Evolutionary conservation across 345 rosid genomes (phyloP), one percentile per base, ranked within the genome.

Genomic region (Pistacia atlantica): DNA sequence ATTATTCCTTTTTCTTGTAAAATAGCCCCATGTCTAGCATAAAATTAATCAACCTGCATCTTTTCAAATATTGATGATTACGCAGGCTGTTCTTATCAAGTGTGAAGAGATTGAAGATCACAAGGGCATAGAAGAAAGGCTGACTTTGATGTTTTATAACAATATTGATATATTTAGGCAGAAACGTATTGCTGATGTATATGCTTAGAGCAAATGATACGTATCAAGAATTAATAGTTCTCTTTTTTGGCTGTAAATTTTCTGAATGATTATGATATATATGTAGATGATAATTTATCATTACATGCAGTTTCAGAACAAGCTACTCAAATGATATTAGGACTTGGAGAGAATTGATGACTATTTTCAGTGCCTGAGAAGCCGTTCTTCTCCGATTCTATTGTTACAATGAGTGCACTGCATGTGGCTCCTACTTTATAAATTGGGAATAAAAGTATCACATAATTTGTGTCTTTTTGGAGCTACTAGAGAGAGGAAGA

Each of bases 51-150:
- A 65, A 31, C n/a, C 28, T 64, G 49, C 10, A 69, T 16, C 14
- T 76, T 2, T 58, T n/a, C 2, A 58, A 25, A 1, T 64, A 5
- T 12, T 18, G 13, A 4, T 67, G 20, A 3, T 67, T 25, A 16
- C 75, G 78, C 67, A 95, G 98, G 90, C 89, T 95, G 96, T 95
- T 93, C 81, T 84, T 95, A 81, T 92, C 96, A n/a, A 75, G 85
- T 42, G 98, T 93, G 72, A 89, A 83, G 90, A 89, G 98, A 84
- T 81, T 95, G 88, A 95, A 92, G 98, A 93, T 95, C 77, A 89
- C 91, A 20, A 93, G 89, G 78, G 89, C 86, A 75, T 78, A 84
- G 72, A 83, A 63, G 37, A 79, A 42, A 42, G 46, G 73, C 46
- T 80, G 79, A 72, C 65, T 65, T 66, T 71, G 69, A 65, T 13